Evolutionary conservation across 192 early-diverging fungal genomes (phyloP).

Genomic region (Kickxella alabastrina): DNA sequence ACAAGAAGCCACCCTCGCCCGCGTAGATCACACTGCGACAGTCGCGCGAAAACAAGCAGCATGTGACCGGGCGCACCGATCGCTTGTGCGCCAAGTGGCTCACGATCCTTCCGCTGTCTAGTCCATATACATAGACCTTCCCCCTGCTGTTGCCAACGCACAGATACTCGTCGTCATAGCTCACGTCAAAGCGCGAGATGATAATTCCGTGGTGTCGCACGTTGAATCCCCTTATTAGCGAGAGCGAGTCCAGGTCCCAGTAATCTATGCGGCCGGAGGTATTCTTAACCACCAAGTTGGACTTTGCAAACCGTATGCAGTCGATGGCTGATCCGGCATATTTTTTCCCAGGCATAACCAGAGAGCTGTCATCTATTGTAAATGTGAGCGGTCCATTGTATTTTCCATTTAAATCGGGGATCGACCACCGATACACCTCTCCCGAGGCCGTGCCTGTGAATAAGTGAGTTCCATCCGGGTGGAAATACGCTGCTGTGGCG

Average conservation of each 20-base stretch:
- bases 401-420: slow-evolving; percentile 38
- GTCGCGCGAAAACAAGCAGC: slow-evolving; percentile 73
- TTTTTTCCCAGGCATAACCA: slow-evolving; percentile 18
- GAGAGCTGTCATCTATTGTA: slow-evolving; percentile 19
- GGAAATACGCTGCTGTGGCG: slow-evolving; percentile 61
- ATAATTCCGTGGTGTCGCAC: slow-evolving; percentile 46
- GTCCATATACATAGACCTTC: slow-evolving; percentile 64
- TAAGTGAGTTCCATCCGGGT: slow-evolving; percentile 60
- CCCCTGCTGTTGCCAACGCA: slow-evolving; percentile 74
- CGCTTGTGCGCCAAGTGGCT: slow-evolving; percentile 68
- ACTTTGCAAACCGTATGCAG: slow-evolving; percentile 68
- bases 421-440: slow-evolving; percentile 54
- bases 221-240: slow-evolving; percentile 45
- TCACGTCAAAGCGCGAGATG: slow-evolving; percentile 60
- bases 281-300: slow-evolving; percentile 66
- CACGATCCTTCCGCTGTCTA: slow-evolving; percentile 62
- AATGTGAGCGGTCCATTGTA: slow-evolving; percentile 10
- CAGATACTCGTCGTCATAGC: slow-evolving; percentile 68
- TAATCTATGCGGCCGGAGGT: slow-evolving; percentile 72
- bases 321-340: slow-evolving; percentile 51
- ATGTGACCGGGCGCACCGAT: slow-evolving; percentile 74
- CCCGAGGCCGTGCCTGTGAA: slow-evolving; percentile 54
- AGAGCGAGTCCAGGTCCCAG: slow-evolving; percentile 60
- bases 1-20: slow-evolving; percentile 75
- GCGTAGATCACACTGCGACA: slow-evolving; percentile 67